Evolutionary conservation across 805 yeast species (phyloP).

Genomic region (Sugiyamaella boreocaroliniensis): DNA sequence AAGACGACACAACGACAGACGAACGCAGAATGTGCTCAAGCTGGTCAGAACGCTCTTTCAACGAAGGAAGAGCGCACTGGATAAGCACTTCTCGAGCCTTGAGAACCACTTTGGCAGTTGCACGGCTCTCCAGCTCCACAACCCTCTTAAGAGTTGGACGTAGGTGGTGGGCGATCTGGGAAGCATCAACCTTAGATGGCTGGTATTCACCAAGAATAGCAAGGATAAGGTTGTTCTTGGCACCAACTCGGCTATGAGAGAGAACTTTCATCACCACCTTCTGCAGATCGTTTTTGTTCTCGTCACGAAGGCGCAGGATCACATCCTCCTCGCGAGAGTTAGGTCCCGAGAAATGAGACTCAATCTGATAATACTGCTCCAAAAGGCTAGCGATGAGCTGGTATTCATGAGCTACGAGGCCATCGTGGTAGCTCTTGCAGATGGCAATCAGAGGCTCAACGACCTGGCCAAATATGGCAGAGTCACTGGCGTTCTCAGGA

Average conservation of each 20-base stretch:
- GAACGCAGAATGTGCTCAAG: conserved; percentile 91
- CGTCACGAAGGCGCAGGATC: conserved; percentile 79
- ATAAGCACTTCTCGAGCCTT: conserved; percentile 94
- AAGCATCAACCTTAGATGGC: conserved; percentile 65
- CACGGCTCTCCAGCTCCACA: conserved; percentile 83
- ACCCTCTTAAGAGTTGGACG: conserved; percentile 67
- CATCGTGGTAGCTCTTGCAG: conserved; percentile 62
- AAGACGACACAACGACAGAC: conserved; percentile 80
- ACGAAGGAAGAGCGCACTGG: conserved; percentile 94
- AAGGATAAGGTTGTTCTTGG: conserved; percentile 82
- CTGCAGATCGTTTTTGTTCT: conserved; percentile 65
- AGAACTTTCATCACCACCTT: conserved; percentile 67
- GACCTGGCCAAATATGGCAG: conserved; percentile 44
- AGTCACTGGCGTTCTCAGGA: conserved; percentile 41
- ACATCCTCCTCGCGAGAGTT: conserved; percentile 83
- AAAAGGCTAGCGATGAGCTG: conserved; percentile 62
- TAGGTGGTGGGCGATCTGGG: conserved; percentile 60
- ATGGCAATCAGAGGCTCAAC: conserved; percentile 70
- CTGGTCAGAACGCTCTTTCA: conserved; percentile 93
- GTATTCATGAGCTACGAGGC: conserved; percentile 80
- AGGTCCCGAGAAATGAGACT: conserved; percentile 68
- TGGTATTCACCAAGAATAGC: conserved; percentile 81
- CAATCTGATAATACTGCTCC: conserved; percentile 69
- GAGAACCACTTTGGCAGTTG: conserved; percentile 87
- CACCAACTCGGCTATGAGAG: conserved; percentile 89